Percentiles rank a stretch among this genome's conserved stretches.
Evolutionary conservation across 2,329 filamentous ascomycete species (phyloP).

Genomic region (Nothopassalora personata): DNA sequence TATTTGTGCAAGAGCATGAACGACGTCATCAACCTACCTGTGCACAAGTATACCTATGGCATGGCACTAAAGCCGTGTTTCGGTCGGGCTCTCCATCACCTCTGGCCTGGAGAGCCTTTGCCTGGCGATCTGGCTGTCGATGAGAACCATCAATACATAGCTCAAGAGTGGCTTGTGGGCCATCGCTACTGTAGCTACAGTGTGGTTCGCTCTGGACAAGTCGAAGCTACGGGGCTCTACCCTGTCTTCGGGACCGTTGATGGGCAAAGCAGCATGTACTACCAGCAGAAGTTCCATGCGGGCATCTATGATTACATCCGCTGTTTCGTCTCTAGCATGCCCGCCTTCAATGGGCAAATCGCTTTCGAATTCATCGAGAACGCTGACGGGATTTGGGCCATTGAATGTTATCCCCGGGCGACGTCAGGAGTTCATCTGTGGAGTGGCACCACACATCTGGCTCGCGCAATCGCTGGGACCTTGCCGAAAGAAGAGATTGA

Average conservation of each 20-base stretch:
- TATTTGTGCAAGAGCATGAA: slow-evolving; percentile 24
- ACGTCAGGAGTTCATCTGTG: slow-evolving; percentile 31
- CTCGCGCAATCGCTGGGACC: slow-evolving; percentile 12
- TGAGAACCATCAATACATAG: slow-evolving; percentile 20
- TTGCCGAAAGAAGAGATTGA: slow-evolving; percentile 15
- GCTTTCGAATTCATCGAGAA: slow-evolving; percentile 31
- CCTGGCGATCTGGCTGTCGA: slow-evolving; percentile 13
- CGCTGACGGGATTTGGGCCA: slow-evolving; percentile 20
- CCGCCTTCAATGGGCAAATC: slow-evolving; percentile 20
- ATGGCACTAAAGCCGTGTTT: slow-evolving; percentile 31
- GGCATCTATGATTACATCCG: slow-evolving; percentile 26
- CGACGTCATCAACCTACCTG: slow-evolving; percentile 14
- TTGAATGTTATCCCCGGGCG: slow-evolving; percentile 30
- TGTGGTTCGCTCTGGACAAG: slow-evolving; percentile 23
- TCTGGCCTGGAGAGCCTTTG: slow-evolving; percentile 10
- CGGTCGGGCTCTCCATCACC: slow-evolving; percentile 23
- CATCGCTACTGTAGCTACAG: slow-evolving; percentile 30
- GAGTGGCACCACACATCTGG: slow-evolving; percentile 17
- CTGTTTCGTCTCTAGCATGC: slow-evolving; percentile 16
- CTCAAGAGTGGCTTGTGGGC: slow-evolving; percentile 31
- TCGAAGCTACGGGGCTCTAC: slow-evolving; percentile 28
- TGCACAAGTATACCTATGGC: slow-evolving; percentile 20
- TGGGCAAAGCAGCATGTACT: slow-evolving; percentile 27
- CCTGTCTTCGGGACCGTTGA: slow-evolving; percentile 30
- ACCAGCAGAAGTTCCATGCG: slow-evolving; percentile 20